Base-by-base conservation (phyloP, 371 early-diverging fungal species). In the Gilbertella persicaria region DNA sequence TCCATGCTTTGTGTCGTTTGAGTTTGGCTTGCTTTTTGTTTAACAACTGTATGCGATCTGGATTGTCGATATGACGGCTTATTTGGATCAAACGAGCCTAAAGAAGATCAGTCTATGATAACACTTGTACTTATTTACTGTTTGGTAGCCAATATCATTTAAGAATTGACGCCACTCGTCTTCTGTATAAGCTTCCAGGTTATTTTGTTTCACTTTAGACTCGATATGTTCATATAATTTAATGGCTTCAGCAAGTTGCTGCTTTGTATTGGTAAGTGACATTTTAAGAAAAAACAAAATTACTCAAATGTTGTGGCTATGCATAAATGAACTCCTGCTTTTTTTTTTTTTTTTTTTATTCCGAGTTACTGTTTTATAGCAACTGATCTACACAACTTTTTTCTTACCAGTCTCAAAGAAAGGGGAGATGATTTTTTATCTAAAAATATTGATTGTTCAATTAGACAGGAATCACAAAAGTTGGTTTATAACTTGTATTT, bases 41-140 rank as follows among this genome's bases (percentile, higher is more conserved):
- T 10, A 58, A 14, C 13, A 45, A 6, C 2, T 35, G 3, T 16
- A 63, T 13, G n/a, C 53, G 13, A 14, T 24, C 9, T 2, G 38
- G 26, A 14, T 53, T 28, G 19, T 57, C 45, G 4, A 57, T 16
- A 8, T 21, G 13, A 33, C 48, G 53, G 30, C 46, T 50, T 26
- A 24, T 42, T 41, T 58, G 50, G n/a, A 58, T 46, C 26, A 66
- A 28, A 21, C 55, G 45, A 21, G 53, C 62, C 66, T 66, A 41
- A 26, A 24, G 21, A n/a, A 17, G 25, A 4, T 17, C 21, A 17
- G 3, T 38, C 28, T 4, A 28, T 4, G 9, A 28, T 4, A 4
- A 28, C 4, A 9, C 9, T 28, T 28, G 4, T 28, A 9, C 9
- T 40, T 14, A 6, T 16, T 52, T 45, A 62, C 64, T 10, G 64